Conservation (phyloP, 257 asterid genomes). For the Cruciata laevipes region DNA sequence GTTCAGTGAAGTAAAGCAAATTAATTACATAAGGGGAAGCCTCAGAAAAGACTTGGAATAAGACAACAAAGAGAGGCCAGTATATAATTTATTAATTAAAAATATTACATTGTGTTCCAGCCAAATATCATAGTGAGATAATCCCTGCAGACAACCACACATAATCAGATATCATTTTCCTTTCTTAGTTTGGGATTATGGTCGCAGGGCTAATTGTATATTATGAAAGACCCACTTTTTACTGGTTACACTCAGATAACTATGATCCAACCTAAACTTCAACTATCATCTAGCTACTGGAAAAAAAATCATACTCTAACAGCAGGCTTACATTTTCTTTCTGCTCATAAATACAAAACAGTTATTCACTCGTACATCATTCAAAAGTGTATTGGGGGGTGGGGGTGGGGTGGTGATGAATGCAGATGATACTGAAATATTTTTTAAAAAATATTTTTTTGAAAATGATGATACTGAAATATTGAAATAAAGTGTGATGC, state of each 20-base stretch:
- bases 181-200: neutral
- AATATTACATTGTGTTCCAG: neutral
- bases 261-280: neutral
- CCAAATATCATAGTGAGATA: neutral
- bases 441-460: too few species aligned
- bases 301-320: neutral
- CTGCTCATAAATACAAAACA: neutral
- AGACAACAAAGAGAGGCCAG: neutral
- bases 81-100: too few species aligned
- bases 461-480: neutral
- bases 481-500: neutral
- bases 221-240: neutral
- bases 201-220: neutral
- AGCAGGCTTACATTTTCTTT: neutral
- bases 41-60: neutral
- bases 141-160: neutral
- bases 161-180: neutral
- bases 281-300: neutral
- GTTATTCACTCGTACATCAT: neutral
- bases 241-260: neutral
- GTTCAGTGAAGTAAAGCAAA: neutral
- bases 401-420: too few species aligned
- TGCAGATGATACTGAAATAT: neutral
- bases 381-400: neutral
- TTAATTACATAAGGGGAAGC: too few species aligned